phyloP scores from a whole-genome alignment of 208 protist genomes.

The Crithidia bombi region DNA sequence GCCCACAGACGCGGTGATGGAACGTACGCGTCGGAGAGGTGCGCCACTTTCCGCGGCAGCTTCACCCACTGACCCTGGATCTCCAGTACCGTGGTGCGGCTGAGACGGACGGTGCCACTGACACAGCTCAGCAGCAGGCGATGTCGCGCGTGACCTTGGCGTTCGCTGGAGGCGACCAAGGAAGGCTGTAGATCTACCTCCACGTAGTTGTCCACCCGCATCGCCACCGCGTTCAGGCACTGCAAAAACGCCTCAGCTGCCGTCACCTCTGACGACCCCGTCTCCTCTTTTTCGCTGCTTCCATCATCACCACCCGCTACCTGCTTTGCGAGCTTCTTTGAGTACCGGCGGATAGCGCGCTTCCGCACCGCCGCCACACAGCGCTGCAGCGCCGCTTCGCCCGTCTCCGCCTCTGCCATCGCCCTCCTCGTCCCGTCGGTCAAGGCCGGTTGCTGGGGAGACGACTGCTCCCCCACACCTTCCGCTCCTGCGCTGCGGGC shows the following conservation, averaged over 20 bases:
- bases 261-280: neutral
- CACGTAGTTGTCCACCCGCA: conserved; percentile 66
- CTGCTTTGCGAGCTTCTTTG: neutral
- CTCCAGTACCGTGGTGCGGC: conserved; percentile 38
- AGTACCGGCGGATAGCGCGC: conserved; percentile 29
- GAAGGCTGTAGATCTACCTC: conserved; percentile 70
- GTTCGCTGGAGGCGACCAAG: conserved; percentile 40
- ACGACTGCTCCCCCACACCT: neutral
- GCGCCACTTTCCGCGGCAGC: conserved; percentile 31
- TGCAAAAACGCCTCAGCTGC: conserved; percentile 20
- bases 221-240: conserved; percentile 41
- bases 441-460: neutral
- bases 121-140: conserved; percentile 49
- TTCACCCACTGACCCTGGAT: conserved; percentile 71
- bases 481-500: neutral
- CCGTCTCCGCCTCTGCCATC: neutral
- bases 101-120: conserved; percentile 52
- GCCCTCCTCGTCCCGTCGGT: neutral
- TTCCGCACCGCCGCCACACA: conserved; percentile 29
- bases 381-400: conserved; percentile 13
- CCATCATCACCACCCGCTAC: neutral
- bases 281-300: neutral
- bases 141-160: conserved; percentile 32
- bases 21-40: conserved; percentile 31
- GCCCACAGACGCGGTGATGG: conserved; percentile 72